Base-by-base conservation (phyloP, 768 basidiomycete genomes). In the Leccinum incarnatum region DNA sequence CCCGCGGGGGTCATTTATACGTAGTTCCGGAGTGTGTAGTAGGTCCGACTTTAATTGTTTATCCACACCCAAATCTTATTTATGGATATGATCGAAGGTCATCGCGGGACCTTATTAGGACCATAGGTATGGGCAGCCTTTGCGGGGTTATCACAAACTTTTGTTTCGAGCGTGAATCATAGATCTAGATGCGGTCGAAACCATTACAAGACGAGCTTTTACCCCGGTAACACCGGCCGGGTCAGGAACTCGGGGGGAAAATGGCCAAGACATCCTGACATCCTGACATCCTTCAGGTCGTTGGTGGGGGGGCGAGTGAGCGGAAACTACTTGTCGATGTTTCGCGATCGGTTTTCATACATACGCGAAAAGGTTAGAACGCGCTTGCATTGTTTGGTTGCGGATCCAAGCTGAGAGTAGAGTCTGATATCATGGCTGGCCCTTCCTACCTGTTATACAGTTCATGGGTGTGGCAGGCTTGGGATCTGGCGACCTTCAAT, bases 401-500 rank as follows among this genome's bases (percentile, higher is more conserved):
- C 21, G 12, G 47, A 51, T 60, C 17, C 17, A 30, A 30, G 40
- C 37, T 40, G 19, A 40, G 37, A 40, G 2, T 42, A 21, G 55
- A 56, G 25, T 21, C 9, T 48, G 47, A 55, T 42, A 6, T 42
- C 23, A 11, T 30, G 23, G 17, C 52, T 49, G 60, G 4, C n/a
- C 59, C 37, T 15, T 37, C 25, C 36, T 37, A 14, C 48, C 32
- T 17, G 7, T 55, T 42, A 42, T 10, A 49, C 51, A 11, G 52
- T 19, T 47, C 59, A 58, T 7, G n/a, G 10, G 37, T 56, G 2
- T 36, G 42, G 30, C 59, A 37, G 11, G 53, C 49, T 34, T 51
- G 54, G 34, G 53, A 37, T 45, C 46, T 29, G 37, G 25, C 42
- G n/a, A 56, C 53, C 19, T 36, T 62, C 49, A 21, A 51, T 51